Evolutionary conservation across 768 basidiomycete species (phyloP).

Genomic region (Psilocybe tampanensis): DNA sequence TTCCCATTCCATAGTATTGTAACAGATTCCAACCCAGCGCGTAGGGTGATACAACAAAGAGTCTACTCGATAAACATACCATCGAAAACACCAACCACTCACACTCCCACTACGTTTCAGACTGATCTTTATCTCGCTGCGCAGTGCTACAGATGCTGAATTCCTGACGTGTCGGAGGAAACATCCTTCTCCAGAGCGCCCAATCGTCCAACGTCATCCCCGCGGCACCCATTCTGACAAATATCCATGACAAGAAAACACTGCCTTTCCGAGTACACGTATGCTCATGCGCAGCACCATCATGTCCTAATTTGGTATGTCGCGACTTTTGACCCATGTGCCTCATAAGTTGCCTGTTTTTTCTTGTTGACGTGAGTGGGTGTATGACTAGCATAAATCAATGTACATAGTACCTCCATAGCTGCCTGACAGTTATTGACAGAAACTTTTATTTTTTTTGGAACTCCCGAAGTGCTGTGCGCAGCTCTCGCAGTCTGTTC

Average conservation of each 20-base stretch:
- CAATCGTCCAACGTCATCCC: conserved; percentile 9
- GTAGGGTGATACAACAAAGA: no score
- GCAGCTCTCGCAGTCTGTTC: neutral
- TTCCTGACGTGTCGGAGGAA: neutral
- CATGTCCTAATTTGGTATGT: no score
- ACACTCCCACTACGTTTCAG: neutral
- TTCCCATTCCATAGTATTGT: no score
- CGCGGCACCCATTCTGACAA: conserved; percentile 4
- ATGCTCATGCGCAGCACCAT: conserved; percentile 11
- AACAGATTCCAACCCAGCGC: no score
- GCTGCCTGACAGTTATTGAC: no score
- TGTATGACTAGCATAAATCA: no score
- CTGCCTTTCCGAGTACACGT: conserved; percentile 10
- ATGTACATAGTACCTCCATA: no score
- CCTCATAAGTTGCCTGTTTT: no score
- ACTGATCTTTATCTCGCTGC: conserved; percentile 15
- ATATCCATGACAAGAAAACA: conserved; percentile 10
- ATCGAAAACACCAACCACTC: neutral
- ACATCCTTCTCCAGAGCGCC: conserved; percentile 1
- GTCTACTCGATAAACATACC: no score
- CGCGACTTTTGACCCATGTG: no score
- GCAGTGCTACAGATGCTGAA: conserved; percentile 5
- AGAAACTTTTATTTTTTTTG: no score
- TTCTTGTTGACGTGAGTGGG: no score
- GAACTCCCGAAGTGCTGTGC: neutral